Base-by-base conservation (phyloP, 192 early-diverging fungal genomes). In the Gryganskiella cystojenkinii region DNA sequence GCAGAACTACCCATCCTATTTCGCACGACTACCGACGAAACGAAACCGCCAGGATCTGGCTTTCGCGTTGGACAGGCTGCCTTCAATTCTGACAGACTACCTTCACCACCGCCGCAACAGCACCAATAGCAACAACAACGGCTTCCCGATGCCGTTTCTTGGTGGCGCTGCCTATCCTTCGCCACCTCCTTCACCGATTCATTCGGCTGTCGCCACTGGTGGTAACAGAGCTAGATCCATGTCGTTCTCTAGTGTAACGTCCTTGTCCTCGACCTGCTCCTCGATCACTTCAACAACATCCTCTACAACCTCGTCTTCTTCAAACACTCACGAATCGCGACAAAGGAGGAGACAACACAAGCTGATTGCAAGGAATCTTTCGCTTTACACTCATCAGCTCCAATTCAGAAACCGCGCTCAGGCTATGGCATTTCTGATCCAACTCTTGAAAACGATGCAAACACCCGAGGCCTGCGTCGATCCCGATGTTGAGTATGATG, bases 381-480 rank as follows among this genome's bases (percentile, higher is more conserved):
- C 11, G 37, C 13, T 40, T 6, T 35, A 20, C 54, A n/a, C 33
- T 24, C 17, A 28, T 20, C 45, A 46, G 3, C 66, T 78, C 49
- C 74, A 54, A 22, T 78, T 78, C 56, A 33, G 53, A 43, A 78
- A 65, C 11, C 74, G 74, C 20, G 67, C 74, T 47, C 74, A 78
- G 28, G 74, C 74, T n/a, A 78, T 78, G 74, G 61, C 40, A 7
- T 69, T 69, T n/a, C 43, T 78, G 61, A 78, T 78, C 42, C 61
- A 78, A 20, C 47, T 69, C 37, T 46, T 78, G 4, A 58, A 43
- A 60, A 52, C 53, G 15, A 33, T 78, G 4, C 74, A 78, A 37
- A 28, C 28, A 28, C n/a, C n/a, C n/a, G 73, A 76, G n/a, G n/a
- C n/a, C n/a, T n/a, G n/a, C n/a, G n/a, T n/a, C n/a, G n/a, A n/a